These are phyloP conservation scores for Polytolypa hystricis DNA, from an alignment of 2,329 filamentous ascomycete species.

Conservation along the genomic window DNA sequence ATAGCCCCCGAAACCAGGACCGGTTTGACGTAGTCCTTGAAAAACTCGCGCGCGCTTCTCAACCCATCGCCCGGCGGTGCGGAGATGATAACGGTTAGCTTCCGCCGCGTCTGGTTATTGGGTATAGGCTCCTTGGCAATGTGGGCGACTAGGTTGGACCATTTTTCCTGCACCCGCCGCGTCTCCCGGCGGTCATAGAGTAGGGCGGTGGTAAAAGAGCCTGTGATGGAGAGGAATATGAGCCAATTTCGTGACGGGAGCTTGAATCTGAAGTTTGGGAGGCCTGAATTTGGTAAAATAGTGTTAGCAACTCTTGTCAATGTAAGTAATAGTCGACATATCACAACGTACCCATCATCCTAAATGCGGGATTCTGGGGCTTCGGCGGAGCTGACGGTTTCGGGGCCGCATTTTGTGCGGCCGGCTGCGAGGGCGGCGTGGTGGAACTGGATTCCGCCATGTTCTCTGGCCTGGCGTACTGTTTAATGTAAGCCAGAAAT, in stretches of 20 bases:
- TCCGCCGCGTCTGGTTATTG: slow-evolving; percentile 63
- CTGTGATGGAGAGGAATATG: slow-evolving; percentile 77
- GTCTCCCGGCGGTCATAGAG: slow-evolving; percentile 91
- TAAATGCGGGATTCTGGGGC: slow-evolving; percentile 13
- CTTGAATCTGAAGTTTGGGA: slow-evolving; percentile 71
- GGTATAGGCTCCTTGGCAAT: slow-evolving; percentile 67
- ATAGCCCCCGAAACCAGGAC: slow-evolving; percentile 78
- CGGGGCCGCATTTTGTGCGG: slow-evolving; percentile 8
- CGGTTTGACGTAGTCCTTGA: slow-evolving; percentile 91
- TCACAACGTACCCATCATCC: slow-evolving; percentile 13
- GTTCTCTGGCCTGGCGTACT: too few species aligned
- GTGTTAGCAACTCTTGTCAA: slow-evolving; percentile 1
- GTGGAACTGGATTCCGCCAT: slow-evolving; percentile 5
- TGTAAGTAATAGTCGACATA: too few species aligned
- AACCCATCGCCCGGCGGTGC: slow-evolving; percentile 80
- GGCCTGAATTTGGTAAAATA: slow-evolving; percentile 40
- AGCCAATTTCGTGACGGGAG: slow-evolving; percentile 96
- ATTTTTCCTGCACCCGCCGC: slow-evolving; percentile 72
- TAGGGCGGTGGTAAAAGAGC: slow-evolving; percentile 66
- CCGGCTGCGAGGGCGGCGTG: slow-evolving; percentile 5
- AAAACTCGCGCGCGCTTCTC: slow-evolving; percentile 80
- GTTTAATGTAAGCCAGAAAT: too few species aligned
- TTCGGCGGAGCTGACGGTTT: slow-evolving; percentile 10
- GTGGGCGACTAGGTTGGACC: slow-evolving; percentile 75
- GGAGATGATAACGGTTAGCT: slow-evolving; percentile 74